Percentiles rank a stretch among this genome's conserved stretches.
These are phyloP conservation scores for Escallonia rubra DNA, from an alignment of 129 eudicot species.

Conservation along the genomic window DNA sequence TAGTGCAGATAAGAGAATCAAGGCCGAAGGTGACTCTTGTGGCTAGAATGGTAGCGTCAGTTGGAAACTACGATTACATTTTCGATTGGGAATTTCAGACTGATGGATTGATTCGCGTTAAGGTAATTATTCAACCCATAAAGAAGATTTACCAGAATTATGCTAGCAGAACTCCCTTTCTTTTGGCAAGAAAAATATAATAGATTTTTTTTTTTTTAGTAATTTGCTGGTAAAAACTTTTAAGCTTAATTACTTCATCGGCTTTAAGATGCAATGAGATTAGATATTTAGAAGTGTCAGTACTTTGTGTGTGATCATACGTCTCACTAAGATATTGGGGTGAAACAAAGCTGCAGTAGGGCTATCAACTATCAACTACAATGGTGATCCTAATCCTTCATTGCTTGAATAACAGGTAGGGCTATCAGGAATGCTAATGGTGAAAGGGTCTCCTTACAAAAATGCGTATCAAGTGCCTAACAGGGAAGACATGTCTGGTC, in stretches of 20 bases:
- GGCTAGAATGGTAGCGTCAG: constrained; percentile 53
- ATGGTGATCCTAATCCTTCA: background rate
- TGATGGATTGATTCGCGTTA: constrained; percentile 50
- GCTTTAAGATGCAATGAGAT: too few relatives aligned
- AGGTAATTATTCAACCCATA: constrained; percentile 14
- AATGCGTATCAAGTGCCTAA: constrained; percentile 24
- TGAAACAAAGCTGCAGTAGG: too few relatives aligned
- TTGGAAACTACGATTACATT: constrained; percentile 56
- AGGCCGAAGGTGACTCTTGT: constrained; percentile 66
- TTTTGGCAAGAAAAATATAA: too few relatives aligned
- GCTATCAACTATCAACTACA: too few relatives aligned
- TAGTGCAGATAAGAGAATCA: constrained; percentile 40
- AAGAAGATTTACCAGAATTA: too few relatives aligned
- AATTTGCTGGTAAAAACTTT: too few relatives aligned
- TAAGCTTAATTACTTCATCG: too few relatives aligned
- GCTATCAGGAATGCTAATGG: constrained; percentile 48
- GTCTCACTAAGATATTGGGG: too few relatives aligned
- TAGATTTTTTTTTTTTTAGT: too few relatives aligned
- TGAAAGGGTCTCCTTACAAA: constrained; percentile 40
- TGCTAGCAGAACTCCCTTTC: too few relatives aligned
- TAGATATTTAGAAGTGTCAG: too few relatives aligned
- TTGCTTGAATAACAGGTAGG: constrained; percentile 33
- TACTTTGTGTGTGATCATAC: too few relatives aligned
- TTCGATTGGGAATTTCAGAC: constrained; percentile 64
- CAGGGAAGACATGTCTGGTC: constrained; percentile 26